phyloP scores from a whole-genome alignment of 257 asterid genomes.

The Lycium barbarum region DNA sequence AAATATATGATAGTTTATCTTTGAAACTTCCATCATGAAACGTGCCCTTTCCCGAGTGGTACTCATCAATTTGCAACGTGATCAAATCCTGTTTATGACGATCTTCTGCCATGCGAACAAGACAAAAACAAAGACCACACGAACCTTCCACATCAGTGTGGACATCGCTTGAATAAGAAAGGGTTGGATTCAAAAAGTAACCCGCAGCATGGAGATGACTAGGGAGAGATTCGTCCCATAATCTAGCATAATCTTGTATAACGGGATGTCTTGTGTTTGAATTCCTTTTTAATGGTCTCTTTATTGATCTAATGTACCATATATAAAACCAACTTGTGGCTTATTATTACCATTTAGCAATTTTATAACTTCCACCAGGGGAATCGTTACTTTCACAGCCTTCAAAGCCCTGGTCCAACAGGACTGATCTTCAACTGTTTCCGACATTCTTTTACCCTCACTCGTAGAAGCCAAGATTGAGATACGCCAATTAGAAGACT shows the following conservation, averaged over 20 bases:
- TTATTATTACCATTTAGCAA: too few species aligned
- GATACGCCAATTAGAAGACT: conserved; percentile 1
- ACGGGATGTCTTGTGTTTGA: too few species aligned
- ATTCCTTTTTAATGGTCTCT: too few species aligned
- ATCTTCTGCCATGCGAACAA: conserved; percentile 42
- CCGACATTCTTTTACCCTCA: conserved; percentile 35
- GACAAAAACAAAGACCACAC: conserved; percentile 48
- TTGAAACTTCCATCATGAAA: too few species aligned
- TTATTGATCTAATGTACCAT: too few species aligned
- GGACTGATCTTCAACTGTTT: conserved; percentile 39
- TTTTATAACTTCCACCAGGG: conserved; percentile 27
- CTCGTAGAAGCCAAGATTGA: conserved; percentile 29
- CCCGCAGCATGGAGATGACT: conserved; percentile 70
- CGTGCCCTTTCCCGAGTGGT: conserved; percentile 21
- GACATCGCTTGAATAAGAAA: conserved; percentile 48
- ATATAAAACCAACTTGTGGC: too few species aligned
- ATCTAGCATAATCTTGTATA: conserved; percentile 64
- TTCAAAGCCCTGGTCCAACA: conserved; percentile 55
- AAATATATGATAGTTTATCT: too few species aligned
- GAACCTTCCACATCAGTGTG: conserved; percentile 54
- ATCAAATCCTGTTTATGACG: conserved; percentile 32
- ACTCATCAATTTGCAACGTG: conserved; percentile 43
- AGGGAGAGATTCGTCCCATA: conserved; percentile 61
- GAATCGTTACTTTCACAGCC: conserved; percentile 53
- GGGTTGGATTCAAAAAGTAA: conserved; percentile 57